Evolutionary conservation across 805 yeast species (phyloP), one percentile per base, ranked within the genome.

Genomic region (Metschnikowia borealis): DNA sequence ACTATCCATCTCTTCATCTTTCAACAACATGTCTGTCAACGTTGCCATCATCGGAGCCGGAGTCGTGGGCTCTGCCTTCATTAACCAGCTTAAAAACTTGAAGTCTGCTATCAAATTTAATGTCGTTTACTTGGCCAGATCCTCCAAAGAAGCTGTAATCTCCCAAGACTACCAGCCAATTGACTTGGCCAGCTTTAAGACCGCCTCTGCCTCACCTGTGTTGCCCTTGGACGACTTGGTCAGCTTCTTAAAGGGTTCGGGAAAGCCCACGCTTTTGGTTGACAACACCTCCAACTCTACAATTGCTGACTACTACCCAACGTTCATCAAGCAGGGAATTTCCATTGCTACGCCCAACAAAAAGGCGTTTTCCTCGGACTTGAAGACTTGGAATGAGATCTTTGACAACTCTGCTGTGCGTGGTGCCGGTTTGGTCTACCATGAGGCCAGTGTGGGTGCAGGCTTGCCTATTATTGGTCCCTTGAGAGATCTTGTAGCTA

Each of bases 361-460:
- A 72, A 94, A 94, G 78, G 99, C 96, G 0, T 94, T 94, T 65
- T 90, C 97, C 8, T 78, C 90, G 39, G 85, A 82, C 49, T 70
- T 87, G 54, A 67, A 73, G 21, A 71, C 84, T 11, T 94, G 98
- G 97, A 80, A 88, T 50, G 77, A 79, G 46, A 82, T 94, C 49
- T 88, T 88, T 61, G 63, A 67, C 34, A 69, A 70, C 46, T 79
- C 86, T 34, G 77, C 75, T 36, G 70, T 73, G 37, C 76, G 79
- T 43, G 73, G 75, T 35, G 75, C 79, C 42, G 91, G 89, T 38
- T 77, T 92, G 55, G 96, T 90, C 41, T 92, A 90, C 77, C 99
- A 94, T 65, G 99, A 94, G 77, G 96, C 99, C 46, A 89, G 97
- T 6, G 98, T 94, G 52, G 98, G 98, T 65, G 99, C 99, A 39